A percentile compares a stretch with the other conserved stretches of the same genome.
Conservation (phyloP, 345 rosid genomes). For the Acer yangbiense region DNA sequence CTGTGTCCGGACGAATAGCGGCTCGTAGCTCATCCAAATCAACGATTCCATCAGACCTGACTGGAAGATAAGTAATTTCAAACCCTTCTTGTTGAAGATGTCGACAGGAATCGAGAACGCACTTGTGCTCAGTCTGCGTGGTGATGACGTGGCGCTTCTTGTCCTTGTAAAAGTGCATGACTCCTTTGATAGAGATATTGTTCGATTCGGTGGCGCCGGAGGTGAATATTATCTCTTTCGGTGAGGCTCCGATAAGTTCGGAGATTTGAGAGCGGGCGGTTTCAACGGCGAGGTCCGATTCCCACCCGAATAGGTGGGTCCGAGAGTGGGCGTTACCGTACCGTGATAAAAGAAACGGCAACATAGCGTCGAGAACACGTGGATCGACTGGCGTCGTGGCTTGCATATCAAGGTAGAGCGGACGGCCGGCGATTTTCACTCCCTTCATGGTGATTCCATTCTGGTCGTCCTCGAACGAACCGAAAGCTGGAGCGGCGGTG, state of each 20-base stretch:
- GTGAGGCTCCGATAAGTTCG: constrained; percentile 75
- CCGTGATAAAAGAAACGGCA: constrained; percentile 63
- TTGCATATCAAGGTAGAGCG: constrained; percentile 80
- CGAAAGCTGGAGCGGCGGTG: neutral
- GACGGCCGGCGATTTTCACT: constrained; percentile 65
- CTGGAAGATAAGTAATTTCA: constrained; percentile 88
- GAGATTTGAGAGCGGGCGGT: constrained; percentile 77
- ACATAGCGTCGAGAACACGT: constrained; percentile 84
- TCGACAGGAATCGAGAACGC: constrained; percentile 92
- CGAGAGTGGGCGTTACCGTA: constrained; percentile 97
- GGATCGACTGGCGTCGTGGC: constrained; percentile 94
- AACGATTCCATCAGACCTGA: constrained; percentile 65
- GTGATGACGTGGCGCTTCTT: constrained; percentile 90
- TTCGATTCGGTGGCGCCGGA: constrained; percentile 98
- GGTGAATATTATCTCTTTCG: constrained; percentile 85
- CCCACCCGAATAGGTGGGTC: constrained; percentile 97
- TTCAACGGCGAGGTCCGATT: constrained; percentile 87
- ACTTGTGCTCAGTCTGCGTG: constrained; percentile 96
- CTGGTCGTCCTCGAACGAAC: constrained; percentile 44
- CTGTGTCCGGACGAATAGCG: constrained; percentile 79
- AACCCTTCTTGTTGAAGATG: constrained; percentile 96
- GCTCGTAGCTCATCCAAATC: constrained; percentile 64
- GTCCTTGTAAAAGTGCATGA: constrained; percentile 88
- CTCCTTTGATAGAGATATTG: constrained; percentile 86
- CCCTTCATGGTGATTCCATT: constrained; percentile 64